Evolutionary conservation across 192 early-diverging fungal genomes (phyloP), one percentile per base, ranked within the genome.

Genomic region (Coemansia guatemalensis): DNA sequence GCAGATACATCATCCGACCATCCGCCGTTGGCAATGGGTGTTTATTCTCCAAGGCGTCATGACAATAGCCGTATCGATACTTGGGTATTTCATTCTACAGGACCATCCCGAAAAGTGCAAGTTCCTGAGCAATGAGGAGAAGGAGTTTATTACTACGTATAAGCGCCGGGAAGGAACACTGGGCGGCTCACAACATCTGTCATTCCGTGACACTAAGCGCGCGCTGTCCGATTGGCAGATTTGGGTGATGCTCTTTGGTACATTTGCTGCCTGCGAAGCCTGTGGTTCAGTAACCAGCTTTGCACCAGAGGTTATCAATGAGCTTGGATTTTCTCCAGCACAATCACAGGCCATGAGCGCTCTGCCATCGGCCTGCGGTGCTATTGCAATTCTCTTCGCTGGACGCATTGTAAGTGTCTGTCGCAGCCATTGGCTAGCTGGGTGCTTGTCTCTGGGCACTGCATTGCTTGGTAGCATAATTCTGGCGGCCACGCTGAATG

Each of bases 1-100:
- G 49, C 69, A 74, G 14, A 81, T 81, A 30, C 30, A 66, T 30
- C 73, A 81, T 47, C 65, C 65, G 14, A 72, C 73, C 0, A 66
- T 81, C 54, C 67, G 65, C 48, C 68, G 73, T 22, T 81, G 78
- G 78, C 78, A 81, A 48, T 81, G 78, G 78, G 67, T 81, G 33
- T 81, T 81, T 69, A 55, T 81, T 17, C 68, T 81, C 60, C 72
- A 81, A 35, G 78, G 78, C 30, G 48, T 56, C 8, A 67, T 75
- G 20, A 81, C 78, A 29, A 41, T 81, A 2, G 44, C 62, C 1
- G 72, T 74, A 0, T 66, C 73, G 0, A 20, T 81, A 2, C 14
- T 68, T 7, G 78, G 78, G 1, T 75, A 69, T 53, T 75, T 52
- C 30, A 30, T 81, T 9, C 53, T 75, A 27, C 68, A 81, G 49